Conservation (phyloP, 2,329 filamentous ascomycete species). For the Colletotrichum liriopes region DNA sequence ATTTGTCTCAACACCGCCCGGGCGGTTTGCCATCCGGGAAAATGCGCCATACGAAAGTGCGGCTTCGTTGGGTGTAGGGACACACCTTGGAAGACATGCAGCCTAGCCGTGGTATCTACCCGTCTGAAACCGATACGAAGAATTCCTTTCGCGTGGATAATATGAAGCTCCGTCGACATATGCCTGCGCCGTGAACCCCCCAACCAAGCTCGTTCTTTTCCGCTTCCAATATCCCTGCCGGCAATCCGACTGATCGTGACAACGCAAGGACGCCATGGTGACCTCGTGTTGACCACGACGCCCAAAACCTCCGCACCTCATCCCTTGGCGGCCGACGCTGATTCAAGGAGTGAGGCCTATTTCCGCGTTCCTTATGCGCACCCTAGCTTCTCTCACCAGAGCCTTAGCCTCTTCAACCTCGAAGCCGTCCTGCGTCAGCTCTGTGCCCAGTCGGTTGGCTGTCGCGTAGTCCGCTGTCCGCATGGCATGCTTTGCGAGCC, state of each 20-base stretch:
- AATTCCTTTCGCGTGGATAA: neutral
- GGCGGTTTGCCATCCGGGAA: neutral
- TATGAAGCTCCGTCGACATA: neutral
- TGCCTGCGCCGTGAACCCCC: neutral
- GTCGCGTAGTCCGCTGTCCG: constrained; percentile 80
- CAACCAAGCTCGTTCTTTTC: neutral
- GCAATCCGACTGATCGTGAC: neutral
- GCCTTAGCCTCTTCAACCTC: constrained; percentile 98
- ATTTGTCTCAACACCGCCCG: too few relatives aligned
- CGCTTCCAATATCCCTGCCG: neutral
- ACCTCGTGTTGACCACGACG: neutral
- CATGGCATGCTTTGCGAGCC: constrained; percentile 90
- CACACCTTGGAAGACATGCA: neutral
- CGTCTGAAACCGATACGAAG: neutral
- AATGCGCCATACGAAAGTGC: neutral
- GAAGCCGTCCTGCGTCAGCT: constrained; percentile 94
- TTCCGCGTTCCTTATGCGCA: constrained; percentile 74
- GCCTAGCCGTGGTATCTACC: neutral
- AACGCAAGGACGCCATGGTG: neutral
- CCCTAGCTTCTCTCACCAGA: constrained; percentile 87
- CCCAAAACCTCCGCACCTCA: neutral
- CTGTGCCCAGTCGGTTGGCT: constrained; percentile 86
- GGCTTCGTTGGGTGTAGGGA: neutral
- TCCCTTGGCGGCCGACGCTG: too few relatives aligned
- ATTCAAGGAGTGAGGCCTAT: constrained; percentile 30